Evolutionary conservation across 2,329 filamentous ascomycete genomes (phyloP).

Genomic region (Neodidymelliopsis sp.): DNA sequence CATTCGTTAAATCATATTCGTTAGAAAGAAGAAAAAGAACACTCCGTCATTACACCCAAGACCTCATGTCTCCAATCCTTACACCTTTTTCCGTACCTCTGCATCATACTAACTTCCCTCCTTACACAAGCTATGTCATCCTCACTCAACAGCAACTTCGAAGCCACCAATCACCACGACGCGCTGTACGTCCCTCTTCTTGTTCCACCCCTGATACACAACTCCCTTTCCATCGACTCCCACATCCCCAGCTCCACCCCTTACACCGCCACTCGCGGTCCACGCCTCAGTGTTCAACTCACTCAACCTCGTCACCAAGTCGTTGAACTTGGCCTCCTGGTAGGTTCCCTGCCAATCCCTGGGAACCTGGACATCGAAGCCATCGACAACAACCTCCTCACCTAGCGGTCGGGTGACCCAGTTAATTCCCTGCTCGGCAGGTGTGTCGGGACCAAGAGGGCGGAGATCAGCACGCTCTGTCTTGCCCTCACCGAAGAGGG

Average conservation of each 20-base stretch:
- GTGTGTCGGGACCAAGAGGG: conserved; percentile 34
- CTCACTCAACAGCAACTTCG: conserved; percentile 14
- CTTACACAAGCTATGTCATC: too few species aligned
- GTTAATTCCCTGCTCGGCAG: conserved; percentile 12
- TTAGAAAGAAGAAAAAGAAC: not conserved
- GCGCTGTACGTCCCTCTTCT: conserved; percentile 11
- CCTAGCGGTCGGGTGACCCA: conserved; percentile 32
- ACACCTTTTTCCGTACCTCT: not conserved
- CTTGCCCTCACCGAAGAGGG: conserved; percentile 34
- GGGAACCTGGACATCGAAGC: conserved; percentile 38
- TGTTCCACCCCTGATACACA: conserved; percentile 28
- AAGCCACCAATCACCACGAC: conserved; percentile 8
- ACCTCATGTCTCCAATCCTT: too few species aligned
- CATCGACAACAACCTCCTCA: conserved; percentile 39
- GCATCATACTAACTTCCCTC: not conserved
- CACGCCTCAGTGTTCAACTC: conserved; percentile 29
- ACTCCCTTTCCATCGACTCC: conserved; percentile 31
- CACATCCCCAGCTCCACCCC: conserved; percentile 25
- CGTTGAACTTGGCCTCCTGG: conserved; percentile 28
- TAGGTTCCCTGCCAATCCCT: conserved; percentile 34
- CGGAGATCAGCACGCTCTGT: conserved; percentile 37
- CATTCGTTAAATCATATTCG: not conserved
- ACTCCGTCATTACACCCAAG: not conserved
- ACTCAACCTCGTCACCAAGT: conserved; percentile 25
- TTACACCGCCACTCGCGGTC: conserved; percentile 23